Evolutionary conservation across 805 yeast genomes (phyloP), one percentile per base, ranked within the genome.

Genomic region (Lipomyces mesembrius): DNA sequence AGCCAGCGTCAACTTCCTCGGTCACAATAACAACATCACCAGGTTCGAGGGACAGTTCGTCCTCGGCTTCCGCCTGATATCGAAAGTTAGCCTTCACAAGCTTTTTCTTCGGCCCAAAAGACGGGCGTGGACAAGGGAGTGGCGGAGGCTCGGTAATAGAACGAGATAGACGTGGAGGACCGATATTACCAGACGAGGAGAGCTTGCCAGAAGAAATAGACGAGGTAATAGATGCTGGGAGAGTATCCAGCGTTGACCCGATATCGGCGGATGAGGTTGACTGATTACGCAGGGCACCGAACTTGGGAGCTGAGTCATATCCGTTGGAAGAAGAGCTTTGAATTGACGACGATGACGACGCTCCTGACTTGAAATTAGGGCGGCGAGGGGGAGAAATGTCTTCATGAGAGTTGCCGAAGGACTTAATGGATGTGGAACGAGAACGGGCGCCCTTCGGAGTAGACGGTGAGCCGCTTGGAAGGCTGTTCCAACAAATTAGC

Each of bases 21-120:
- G 64, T 65, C 37, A 72, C 74, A 22, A 54, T 53, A 29, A 72
- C 65, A 14, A 66, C 39, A 59, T 70, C 74, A 35, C 74, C 74
- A 8, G 67, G 66, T 49, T 65, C 71, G 39, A 72, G 61, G 1
- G 70, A 56, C 17, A 72, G 63, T 59, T 72, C 74, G 43, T 72
- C 72, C 20, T 63, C 73, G 34, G 64, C 68, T 54, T 71, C 73
- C 27, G 71, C 73, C 14, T 66, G 71, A 60, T 71, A 66, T 37
- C 52, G 43, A 62, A 68, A 62, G 54, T 66, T 64, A 35, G 69
- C 71, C 57, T 66, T 68, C 57, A 68, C 71, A 43, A 65, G 63
- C 55, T 68, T 68, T 60, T 57, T 57, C 56, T 61, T 61, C n/a
- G 65, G 61, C 17, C 46, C 62, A 12, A 63, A 63, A 17, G 65